phyloP scores from a whole-genome alignment of 2,329 filamentous ascomycete species.

The Ophiostoma tasmaniense region DNA sequence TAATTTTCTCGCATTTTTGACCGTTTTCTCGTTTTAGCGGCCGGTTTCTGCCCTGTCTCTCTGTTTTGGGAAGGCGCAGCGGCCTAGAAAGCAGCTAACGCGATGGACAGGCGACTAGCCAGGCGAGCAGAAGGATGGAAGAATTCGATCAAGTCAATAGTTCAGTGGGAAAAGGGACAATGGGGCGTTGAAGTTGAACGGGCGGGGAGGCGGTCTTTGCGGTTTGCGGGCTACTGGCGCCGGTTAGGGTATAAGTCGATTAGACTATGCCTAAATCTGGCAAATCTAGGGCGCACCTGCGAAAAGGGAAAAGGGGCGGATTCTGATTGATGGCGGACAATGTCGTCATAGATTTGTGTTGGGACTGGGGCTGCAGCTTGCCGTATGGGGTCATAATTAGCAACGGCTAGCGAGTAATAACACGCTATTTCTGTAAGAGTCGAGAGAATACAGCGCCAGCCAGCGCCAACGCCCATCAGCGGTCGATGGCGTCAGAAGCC shows the following conservation, averaged over 20 bases:
- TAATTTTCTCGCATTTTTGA: neutral
- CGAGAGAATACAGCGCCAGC: no score
- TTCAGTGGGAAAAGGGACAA: neutral
- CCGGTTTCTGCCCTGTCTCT: neutral
- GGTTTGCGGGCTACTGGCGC: conserved; percentile 11
- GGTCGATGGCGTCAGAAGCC: conserved; percentile 1
- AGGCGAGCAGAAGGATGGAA: neutral
- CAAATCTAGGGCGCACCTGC: neutral
- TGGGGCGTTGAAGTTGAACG: neutral
- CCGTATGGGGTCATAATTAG: conserved; percentile 3
- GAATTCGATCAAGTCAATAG: no score
- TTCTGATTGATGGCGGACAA: neutral
- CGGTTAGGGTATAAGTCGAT: conserved; percentile 3
- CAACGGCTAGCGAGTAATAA: conserved; percentile 10
- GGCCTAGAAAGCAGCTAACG: neutral
- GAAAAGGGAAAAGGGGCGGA: neutral
- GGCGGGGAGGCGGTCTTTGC: conserved; percentile 16
- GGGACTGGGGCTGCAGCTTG: neutral
- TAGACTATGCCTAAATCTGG: neutral
- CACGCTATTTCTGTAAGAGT: no score
- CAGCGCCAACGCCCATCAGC: neutral
- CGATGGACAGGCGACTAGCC: neutral
- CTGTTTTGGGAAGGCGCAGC: conserved; percentile 10
- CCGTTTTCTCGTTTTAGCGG: conserved; percentile 3
- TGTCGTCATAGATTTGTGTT: conserved; percentile 15